Evolutionary conservation across 306 rosid genomes (phyloP).

Genomic region (Erythrophleum fordii): DNA sequence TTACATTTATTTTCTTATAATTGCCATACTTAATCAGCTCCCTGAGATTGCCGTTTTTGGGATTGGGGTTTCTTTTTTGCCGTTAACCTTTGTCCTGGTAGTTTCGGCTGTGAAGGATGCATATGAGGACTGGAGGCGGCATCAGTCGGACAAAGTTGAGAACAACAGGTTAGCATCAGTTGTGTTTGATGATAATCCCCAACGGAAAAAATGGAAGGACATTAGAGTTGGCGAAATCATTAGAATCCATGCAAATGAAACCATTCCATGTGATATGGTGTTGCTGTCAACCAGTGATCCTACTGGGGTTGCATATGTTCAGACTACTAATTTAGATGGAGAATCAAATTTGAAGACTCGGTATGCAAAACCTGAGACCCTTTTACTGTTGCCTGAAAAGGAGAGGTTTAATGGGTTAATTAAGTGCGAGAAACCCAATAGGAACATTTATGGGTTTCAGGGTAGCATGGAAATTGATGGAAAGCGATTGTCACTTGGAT

Average conservation of each 20-base stretch:
- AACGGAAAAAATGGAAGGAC: constrained; percentile 66
- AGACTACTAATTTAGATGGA: constrained; percentile 88
- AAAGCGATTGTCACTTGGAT: constrained; percentile 81
- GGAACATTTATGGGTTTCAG: constrained; percentile 91
- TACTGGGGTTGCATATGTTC: constrained; percentile 92
- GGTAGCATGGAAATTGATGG: constrained; percentile 86
- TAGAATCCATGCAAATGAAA: constrained; percentile 62
- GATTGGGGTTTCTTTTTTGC: constrained; percentile 75
- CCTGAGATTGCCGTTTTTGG: constrained; percentile 98
- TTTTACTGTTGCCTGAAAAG: constrained; percentile 59
- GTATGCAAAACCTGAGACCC: constrained; percentile 89
- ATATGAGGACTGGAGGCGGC: constrained; percentile 89
- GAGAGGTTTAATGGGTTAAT: constrained; percentile 63
- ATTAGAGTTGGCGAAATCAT: constrained; percentile 81
- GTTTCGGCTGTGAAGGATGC: constrained; percentile 91
- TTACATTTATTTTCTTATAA: constrained; percentile 80
- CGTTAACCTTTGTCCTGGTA: constrained; percentile 76
- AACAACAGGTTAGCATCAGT: constrained; percentile 80
- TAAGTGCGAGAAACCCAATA: constrained; percentile 89
- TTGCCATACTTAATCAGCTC: constrained; percentile 91
- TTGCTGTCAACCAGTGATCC: constrained; percentile 93
- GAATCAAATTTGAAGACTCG: constrained; percentile 93
- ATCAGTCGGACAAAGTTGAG: constrained; percentile 79
- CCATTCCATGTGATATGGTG: constrained; percentile 95
- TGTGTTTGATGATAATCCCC: constrained; percentile 50